Base-by-base conservation (phyloP, 2,329 filamentous ascomycete genomes). In the Cercospora sesami region DNA sequence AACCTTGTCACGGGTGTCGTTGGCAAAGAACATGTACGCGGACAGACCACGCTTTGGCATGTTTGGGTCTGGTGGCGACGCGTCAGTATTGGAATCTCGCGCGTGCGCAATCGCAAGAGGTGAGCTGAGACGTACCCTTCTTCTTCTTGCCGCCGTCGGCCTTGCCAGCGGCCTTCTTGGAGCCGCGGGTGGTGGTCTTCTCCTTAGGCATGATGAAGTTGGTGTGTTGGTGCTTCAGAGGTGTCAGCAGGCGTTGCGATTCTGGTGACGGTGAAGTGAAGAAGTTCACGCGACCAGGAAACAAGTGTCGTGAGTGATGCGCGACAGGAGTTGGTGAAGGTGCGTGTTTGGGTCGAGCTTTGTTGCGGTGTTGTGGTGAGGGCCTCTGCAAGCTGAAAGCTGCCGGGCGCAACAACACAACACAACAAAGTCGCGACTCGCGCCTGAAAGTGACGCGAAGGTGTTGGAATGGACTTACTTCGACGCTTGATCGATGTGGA, bases 1-100 rank as follows among this genome's bases (percentile, higher is more conserved):
- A 76, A 99, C 95, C 82, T 95, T 96, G 80, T 98, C 94, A 77
- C 95, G 94, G 85, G 97, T 93, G 84, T 98, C 95, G 80, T 98
- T 98, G 89, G 95, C 95, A 82, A 98, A 99, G 91, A 98, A 98
- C 95, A 99, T 99, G 89, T 99, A 99, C 73, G 95, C 95, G 64
- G 95, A 98, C 61, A 99, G 92, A 86, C 94, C 95, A 83, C 95
- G 93, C 93, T 98, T 99, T 81, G 95, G 95, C 69, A 94, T 94
- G 84, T 97, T 97, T 83, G 93, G 93, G 83, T 97, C 94, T 96
- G 77, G 42, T 42, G 59, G 45, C 16, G 21, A 60, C 45, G 18
- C 23, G 72, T 75, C 60, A 74, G 73, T 33, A 60, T 51, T 6
- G 57, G 21, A 65, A 60, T 39, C 18, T n/a, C 39, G 58, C 55